phyloP scores from a whole-genome alignment of 495 filamentous ascomycete genomes.

The Daldinia childiae region DNA sequence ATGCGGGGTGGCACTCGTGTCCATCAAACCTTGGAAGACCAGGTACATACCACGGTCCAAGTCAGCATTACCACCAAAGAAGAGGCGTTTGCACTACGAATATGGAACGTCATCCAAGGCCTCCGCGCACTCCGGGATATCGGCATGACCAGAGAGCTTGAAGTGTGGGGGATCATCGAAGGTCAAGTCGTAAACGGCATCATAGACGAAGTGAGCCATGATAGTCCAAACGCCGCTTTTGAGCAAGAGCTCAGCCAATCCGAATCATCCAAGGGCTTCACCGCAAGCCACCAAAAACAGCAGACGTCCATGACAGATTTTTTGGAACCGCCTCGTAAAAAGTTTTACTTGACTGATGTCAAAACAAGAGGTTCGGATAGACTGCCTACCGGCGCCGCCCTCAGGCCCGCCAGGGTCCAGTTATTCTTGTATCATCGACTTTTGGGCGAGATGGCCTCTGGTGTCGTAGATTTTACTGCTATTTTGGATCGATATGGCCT shows the following conservation, averaged over 20 bases:
- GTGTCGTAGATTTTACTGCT: constrained; percentile 70
- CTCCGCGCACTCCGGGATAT: constrained; percentile 77
- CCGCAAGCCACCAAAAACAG: constrained; percentile 27
- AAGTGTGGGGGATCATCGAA: constrained; percentile 90
- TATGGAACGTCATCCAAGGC: constrained; percentile 95
- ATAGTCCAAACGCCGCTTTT: constrained; percentile 74
- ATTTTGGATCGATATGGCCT: constrained; percentile 77
- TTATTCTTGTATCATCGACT: constrained; percentile 93
- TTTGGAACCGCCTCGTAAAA: constrained; percentile 70
- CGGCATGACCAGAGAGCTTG: constrained; percentile 87
- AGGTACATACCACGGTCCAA: constrained; percentile 79
- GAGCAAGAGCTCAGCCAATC: constrained; percentile 62
- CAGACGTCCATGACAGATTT: constrained; percentile 44
- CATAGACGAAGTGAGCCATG: constrained; percentile 86
- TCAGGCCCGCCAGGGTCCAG: constrained; percentile 83
- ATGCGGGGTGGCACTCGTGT: constrained; percentile 84
- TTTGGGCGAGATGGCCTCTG: constrained; percentile 75
- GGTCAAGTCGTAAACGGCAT: constrained; percentile 87
- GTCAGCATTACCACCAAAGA: constrained; percentile 79
- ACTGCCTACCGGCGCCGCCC: constrained; percentile 71
- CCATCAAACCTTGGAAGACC: constrained; percentile 84
- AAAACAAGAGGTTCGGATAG: constrained; percentile 77
- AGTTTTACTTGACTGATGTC: constrained; percentile 83
- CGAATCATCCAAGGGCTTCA: constrained; percentile 32
- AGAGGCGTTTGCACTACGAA: constrained; percentile 80